Conservation (phyloP, 2,329 filamentous ascomycete genomes). For the Pseudocercospora eumusae region DNA sequence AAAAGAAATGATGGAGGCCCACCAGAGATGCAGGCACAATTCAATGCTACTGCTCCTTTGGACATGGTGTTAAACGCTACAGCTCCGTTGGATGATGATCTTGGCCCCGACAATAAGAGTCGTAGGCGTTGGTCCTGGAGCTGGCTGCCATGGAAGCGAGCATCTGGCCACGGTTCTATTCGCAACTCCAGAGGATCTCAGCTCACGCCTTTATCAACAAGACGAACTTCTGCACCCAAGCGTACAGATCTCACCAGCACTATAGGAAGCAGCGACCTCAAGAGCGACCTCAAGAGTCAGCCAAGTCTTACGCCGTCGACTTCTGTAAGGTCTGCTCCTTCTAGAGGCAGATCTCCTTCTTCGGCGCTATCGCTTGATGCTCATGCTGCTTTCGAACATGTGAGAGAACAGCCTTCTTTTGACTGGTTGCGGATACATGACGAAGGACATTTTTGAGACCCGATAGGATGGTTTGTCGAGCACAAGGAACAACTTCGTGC, state of each 20-base stretch:
- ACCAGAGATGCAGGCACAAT: background rate
- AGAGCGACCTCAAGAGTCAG: background rate
- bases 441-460: background rate
- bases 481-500: background rate
- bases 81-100: background rate
- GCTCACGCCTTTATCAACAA: background rate
- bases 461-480: background rate
- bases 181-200: background rate
- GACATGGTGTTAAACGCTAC: constrained; percentile 1
- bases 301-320: background rate
- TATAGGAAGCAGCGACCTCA: background rate
- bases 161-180: background rate
- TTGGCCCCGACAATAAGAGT: background rate
- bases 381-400: background rate
- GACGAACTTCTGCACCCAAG: background rate
- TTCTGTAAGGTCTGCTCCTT: background rate
- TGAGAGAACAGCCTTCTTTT: background rate
- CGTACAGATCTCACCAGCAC: background rate
- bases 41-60: constrained; percentile 4
- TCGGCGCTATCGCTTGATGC: background rate
- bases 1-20: background rate
- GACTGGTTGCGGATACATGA: background rate
- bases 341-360: background rate
- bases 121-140: background rate
- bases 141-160: background rate